A percentile compares a stretch with the other conserved stretches of the same genome.
Evolutionary conservation across 345 rosid species (phyloP).

Genomic region (Streptanthus diversifolius): DNA sequence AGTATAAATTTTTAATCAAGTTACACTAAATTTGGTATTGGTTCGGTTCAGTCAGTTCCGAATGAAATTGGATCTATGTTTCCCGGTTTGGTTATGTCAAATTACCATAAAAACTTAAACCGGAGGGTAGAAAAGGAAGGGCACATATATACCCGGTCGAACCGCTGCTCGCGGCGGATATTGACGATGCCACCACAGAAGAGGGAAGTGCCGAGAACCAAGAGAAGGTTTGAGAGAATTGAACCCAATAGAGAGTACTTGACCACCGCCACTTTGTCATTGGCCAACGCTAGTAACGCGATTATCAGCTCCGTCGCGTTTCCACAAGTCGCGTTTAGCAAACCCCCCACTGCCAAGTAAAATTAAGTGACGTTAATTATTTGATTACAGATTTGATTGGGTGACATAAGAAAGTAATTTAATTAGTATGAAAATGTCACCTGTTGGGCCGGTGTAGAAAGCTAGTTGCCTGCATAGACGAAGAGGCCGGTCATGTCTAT

Average conservation of each 20-base stretch:
- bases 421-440: constrained; percentile 33
- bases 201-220: constrained; percentile 90
- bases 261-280: constrained; percentile 62
- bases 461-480: constrained; percentile 69
- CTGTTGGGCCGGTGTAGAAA: constrained; percentile 82
- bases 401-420: background rate
- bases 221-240: constrained; percentile 77
- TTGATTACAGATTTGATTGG: background rate
- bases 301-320: constrained; percentile 91
- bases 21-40: background rate
- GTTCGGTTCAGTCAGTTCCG: background rate
- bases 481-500: background rate
- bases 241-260: constrained; percentile 90
- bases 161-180: constrained; percentile 59
- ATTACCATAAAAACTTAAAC: background rate
- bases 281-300: constrained; percentile 65
- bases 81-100: background rate
- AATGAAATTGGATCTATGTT: background rate
- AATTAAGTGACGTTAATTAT: background rate
- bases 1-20: no score
- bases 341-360: constrained; percentile 66
- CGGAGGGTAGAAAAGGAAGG: background rate
- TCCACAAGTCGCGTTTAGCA: constrained; percentile 92
- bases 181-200: constrained; percentile 87
- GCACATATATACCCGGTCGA: constrained; percentile 55